Evolutionary conservation across 352 stramenopile species (phyloP).

Genomic region (Globisporangium ultimum): DNA sequence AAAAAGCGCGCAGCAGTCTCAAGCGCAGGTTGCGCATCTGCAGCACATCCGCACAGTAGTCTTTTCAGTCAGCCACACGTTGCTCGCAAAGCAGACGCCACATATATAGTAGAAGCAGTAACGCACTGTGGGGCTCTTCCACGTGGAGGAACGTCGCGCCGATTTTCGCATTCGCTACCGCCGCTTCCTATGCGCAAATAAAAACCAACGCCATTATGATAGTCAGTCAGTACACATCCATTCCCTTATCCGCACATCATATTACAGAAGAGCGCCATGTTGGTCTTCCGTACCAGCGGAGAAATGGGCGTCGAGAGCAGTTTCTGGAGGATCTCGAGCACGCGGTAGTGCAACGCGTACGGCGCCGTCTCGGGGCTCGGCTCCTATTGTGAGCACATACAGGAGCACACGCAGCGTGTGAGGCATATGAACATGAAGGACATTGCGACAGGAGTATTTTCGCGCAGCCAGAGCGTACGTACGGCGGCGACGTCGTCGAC

Average conservation of each 20-base stretch:
- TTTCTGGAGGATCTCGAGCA: conserved; percentile 54
- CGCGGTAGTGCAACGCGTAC: conserved; percentile 49
- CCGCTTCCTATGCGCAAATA: conserved; percentile 23
- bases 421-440: neutral
- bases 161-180: conserved; percentile 31
- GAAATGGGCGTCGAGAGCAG: conserved; percentile 31
- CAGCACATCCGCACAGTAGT: neutral
- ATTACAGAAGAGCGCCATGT: neutral
- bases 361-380: conserved; percentile 44
- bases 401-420: neutral
- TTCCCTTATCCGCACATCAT: too few species aligned
- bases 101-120: neutral
- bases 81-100: neutral
- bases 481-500: conserved; percentile 30
- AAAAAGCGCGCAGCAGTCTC: conserved; percentile 37
- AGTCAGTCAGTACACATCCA: too few species aligned
- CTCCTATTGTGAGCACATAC: conserved; percentile 18
- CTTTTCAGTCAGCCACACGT: too few species aligned
- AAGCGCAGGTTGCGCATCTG: conserved; percentile 57
- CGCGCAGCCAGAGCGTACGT: conserved; percentile 7
- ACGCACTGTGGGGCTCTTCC: conserved; percentile 62
- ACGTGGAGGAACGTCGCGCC: conserved; percentile 48
- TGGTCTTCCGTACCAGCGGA: conserved; percentile 22
- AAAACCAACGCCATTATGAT: neutral
- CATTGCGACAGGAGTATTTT: neutral